phyloP scores from a whole-genome alignment of 768 basidiomycete species.

The Candolleomyces efflorescens region DNA sequence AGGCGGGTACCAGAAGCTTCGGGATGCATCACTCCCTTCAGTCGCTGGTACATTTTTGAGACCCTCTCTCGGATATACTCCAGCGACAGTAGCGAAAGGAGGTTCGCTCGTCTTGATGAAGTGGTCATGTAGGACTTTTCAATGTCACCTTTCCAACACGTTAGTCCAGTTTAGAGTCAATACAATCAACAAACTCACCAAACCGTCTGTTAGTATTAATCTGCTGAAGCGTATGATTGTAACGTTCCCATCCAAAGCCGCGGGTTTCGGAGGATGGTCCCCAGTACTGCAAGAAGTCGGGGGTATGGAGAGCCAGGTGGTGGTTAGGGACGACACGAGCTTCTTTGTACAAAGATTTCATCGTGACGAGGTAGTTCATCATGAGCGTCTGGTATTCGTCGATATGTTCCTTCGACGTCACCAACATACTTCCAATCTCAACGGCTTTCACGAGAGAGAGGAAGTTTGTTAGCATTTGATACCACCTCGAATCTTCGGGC shows the following conservation, averaged over 20 bases:
- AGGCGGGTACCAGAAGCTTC: no score
- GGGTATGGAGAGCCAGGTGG: conserved; percentile 27
- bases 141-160: no score
- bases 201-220: neutral
- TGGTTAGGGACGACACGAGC: conserved; percentile 22
- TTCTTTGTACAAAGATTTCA: conserved; percentile 15
- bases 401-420: conserved; percentile 13
- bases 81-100: no score
- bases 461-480: conserved; percentile 18
- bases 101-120: no score
- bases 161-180: no score
- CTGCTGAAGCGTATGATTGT: neutral
- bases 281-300: conserved; percentile 18
- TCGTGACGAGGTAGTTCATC: conserved; percentile 15
- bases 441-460: conserved; percentile 27
- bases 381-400: conserved; percentile 18
- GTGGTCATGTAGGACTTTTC: no score
- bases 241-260: neutral
- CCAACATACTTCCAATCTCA: conserved; percentile 14
- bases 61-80: no score
- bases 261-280: conserved; percentile 22
- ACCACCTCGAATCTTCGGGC: neutral
- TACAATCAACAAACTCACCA: no score
- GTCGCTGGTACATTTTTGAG: no score
- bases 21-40: no score